Evolutionary conservation across 2,329 filamentous ascomycete genomes (phyloP), one percentile per base, ranked within the genome.

Genomic region (Monosporascus sp.): DNA sequence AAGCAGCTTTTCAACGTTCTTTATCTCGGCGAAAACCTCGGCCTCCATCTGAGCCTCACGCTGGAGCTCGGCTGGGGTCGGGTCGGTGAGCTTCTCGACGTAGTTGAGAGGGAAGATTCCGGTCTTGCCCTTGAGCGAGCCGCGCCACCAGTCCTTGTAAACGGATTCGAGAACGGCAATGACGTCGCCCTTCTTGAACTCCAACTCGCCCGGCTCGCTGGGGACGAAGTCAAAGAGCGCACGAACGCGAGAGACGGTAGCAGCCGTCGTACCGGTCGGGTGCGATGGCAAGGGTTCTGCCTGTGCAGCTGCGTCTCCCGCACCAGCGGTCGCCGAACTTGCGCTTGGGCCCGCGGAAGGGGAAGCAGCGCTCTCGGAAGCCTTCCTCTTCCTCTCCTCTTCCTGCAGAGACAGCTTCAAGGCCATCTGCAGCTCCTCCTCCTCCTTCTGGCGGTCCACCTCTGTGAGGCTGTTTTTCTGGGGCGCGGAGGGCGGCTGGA

Each of bases 61-160:
- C 72, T 97, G 91, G 61, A 99, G 73, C 77, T 99, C 94, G 62
- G 97, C 93, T 19, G 87, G 86, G 0, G 94, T 97, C 5, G 94
- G 94, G 66, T 99, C 94, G 52, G 92, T 86, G 59, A 99, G 78
- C 73, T 99, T 99, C 75, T 99, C 94, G 17, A 99, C 94, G 67
- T 99, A 99, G 75, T 99, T 99, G 60, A 99, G 81, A 7, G 94
- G 94, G 72, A 99, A 99, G 60, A 99, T 99, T 63, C 94, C 94
- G 7, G 91, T 97, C 71, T 97, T 91, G 20, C 94, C 94, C 67
- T 92, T 86, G 55, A 99, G 76, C 43, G 92, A 96, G 1, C 94
- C 94, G 64, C 96, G 93, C 94, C 94, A 99, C 94, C 94, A 99
- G 71, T 99, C 94, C 73, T 97, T 99, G 76, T 95, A 99, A 2